Base-by-base conservation (phyloP, 352 stramenopile genomes). In the Phytophthora cryptogea region DNA sequence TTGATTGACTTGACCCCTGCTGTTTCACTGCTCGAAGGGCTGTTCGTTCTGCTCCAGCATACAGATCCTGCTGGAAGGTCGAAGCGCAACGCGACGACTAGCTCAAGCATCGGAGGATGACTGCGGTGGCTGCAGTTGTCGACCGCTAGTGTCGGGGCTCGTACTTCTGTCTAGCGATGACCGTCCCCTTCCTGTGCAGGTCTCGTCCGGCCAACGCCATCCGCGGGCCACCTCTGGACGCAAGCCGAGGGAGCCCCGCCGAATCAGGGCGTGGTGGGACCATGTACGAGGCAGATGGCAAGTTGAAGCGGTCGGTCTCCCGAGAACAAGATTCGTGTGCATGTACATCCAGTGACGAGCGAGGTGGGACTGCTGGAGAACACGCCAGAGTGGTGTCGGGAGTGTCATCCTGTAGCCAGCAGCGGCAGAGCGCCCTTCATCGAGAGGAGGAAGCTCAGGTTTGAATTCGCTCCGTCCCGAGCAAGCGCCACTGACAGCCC, bases 221-320 rank as follows among this genome's bases (percentile, higher is more conserved):
- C 20, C 20, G 20, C 20, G 20, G 20, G 20, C 20, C 20, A 23
- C 20, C 20, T 23, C 20, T 2, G 20, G 20, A 23, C 20, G 20
- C 20, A 23, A 23, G 36, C n/a, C 36, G 36, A 20, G n/a, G 14
- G 13, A 42, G 6, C 13, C 16, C 23, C 36, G 36, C 5, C n/a
- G 37, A 43, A 23, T 23, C 37, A 43, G 37, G 16, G 9, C 20
- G 20, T n/a, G 32, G 32, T 37, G 32, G 32, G 32, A 37, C 32
- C 32, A 37, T 23, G 20, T 23, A 23, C 20, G 20, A 23, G 20
- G 20, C 20, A 36, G 30, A 28, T 40, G 30, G 44, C 45, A 67
- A 63, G 54, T 63, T 70, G 51, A 70, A 67, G 60, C 50, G 60
- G 65, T 56, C 50, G 60, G 65, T 56, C 54, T 60, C 35, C 43